phyloP scores from a whole-genome alignment of 2,329 filamentous ascomycete genomes.

The Cercospora nicotianae region DNA sequence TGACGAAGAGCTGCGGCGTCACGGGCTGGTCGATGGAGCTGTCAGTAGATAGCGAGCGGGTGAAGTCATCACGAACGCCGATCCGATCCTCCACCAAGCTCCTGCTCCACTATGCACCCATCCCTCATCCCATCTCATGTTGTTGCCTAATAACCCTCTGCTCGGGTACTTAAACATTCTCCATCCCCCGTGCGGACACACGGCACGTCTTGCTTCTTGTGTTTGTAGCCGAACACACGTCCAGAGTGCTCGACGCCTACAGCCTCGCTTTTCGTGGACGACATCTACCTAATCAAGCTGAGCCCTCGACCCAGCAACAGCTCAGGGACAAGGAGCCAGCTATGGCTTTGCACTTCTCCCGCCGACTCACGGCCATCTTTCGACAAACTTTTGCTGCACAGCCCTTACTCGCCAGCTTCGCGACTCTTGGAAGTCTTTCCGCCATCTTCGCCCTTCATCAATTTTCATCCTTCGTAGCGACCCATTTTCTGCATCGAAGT shows the following conservation, averaged over 20 bases:
- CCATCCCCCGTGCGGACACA: neutral
- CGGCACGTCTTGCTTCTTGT: neutral
- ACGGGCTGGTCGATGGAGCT: neutral
- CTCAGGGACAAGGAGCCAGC: neutral
- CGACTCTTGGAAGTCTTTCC: slow-evolving; percentile 4
- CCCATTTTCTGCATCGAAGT: slow-evolving; percentile 27
- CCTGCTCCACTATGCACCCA: neutral
- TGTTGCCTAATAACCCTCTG: neutral
- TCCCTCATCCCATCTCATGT: neutral
- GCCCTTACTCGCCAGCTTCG: slow-evolving; percentile 8
- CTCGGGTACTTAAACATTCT: neutral
- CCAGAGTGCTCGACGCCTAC: neutral
- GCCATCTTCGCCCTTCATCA: slow-evolving; percentile 19
- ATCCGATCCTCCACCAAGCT: neutral
- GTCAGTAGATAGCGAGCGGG: slow-evolving; percentile 1
- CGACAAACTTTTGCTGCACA: neutral
- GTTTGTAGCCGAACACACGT: neutral
- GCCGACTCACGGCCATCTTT: neutral
- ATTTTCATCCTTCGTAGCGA: slow-evolving; percentile 24
- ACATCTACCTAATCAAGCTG: neutral
- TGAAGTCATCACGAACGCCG: slow-evolving; percentile 9
- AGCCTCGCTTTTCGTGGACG: neutral
- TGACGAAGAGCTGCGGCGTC: neutral
- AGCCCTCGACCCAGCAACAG: neutral
- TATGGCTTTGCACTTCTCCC: slow-evolving; percentile 3